phyloP scores from a whole-genome alignment of 1,284 basidiomycete species.

The Leccinum subspadiceum region DNA sequence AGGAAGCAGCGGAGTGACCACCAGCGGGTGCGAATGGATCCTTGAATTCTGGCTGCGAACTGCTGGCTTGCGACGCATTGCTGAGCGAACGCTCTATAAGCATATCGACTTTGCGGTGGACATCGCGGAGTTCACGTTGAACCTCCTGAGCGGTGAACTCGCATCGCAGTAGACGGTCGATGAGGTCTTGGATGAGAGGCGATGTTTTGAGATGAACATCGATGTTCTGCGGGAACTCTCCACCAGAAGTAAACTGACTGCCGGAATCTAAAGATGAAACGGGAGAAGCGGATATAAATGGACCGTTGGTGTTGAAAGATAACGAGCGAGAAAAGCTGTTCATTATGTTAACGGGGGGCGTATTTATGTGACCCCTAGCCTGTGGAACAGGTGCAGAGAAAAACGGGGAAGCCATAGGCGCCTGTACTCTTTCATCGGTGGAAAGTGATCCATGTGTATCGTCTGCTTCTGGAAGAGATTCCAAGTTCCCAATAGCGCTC shows the following conservation, averaged over 20 bases:
- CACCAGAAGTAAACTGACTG: slow-evolving; percentile 52
- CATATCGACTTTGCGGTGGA: slow-evolving; percentile 74
- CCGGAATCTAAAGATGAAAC: slow-evolving; percentile 74
- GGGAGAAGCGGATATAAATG: slow-evolving; percentile 64
- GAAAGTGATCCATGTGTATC: slow-evolving; percentile 36
- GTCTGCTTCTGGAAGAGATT: slow-evolving; percentile 55
- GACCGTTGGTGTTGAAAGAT: slow-evolving; percentile 42
- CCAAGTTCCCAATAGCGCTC: slow-evolving; percentile 50
- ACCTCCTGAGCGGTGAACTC: slow-evolving; percentile 73
- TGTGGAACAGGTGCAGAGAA: slow-evolving; percentile 34
- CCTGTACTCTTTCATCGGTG: slow-evolving; percentile 27
- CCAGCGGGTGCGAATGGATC: slow-evolving; percentile 63
- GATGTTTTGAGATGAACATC: slow-evolving; percentile 73
- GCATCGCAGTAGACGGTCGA: slow-evolving; percentile 71
- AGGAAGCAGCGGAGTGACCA: slow-evolving; percentile 35
- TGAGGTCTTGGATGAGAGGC: slow-evolving; percentile 70
- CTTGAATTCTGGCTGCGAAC: slow-evolving; percentile 65
- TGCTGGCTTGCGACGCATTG: slow-evolving; percentile 25
- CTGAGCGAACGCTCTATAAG: slow-evolving; percentile 65
- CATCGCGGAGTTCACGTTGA: slow-evolving; percentile 68
- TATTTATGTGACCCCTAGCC: slow-evolving; percentile 22
- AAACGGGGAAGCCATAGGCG: slow-evolving; percentile 35
- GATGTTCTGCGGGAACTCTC: slow-evolving; percentile 48
- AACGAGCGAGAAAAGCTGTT: slow-evolving; percentile 28
- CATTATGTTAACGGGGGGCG: slow-evolving; percentile 31